These are phyloP conservation scores for Euphorbia pulcherrima DNA, from an alignment of 345 rosid genomes.

Conservation along the genomic window DNA sequence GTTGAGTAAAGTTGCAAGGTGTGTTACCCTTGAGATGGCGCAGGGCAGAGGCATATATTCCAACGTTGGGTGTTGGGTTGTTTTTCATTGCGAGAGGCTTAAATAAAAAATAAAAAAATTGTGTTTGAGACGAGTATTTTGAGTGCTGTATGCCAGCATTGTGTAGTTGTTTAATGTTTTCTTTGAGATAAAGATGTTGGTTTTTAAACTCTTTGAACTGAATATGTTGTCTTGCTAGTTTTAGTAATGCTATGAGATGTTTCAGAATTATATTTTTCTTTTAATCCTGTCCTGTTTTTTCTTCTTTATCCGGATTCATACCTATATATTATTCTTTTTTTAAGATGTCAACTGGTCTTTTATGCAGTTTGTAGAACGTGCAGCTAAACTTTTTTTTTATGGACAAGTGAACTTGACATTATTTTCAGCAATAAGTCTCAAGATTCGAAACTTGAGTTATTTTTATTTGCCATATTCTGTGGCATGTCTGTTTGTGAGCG, in stretches of 20 bases:
- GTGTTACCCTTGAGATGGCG: background rate
- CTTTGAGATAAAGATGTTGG: background rate
- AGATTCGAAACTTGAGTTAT: no score
- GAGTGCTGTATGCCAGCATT: background rate
- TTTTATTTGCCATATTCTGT: no score
- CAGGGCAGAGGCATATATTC: no score
- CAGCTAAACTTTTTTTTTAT: no score
- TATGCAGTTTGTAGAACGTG: no score
- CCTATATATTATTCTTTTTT: no score
- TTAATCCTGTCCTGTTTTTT: background rate
- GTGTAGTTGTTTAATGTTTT: background rate
- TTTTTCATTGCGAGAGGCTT: background rate
- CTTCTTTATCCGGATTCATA: no score
- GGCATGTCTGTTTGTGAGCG: no score
- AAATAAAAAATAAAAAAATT: conserved; percentile 10
- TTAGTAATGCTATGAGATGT: background rate
- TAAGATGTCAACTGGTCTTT: no score
- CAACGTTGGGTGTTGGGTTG: background rate
- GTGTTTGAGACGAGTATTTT: background rate
- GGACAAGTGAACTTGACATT: no score
- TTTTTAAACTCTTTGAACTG: background rate
- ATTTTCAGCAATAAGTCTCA: no score
- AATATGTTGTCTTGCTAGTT: conserved; percentile 7
- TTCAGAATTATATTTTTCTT: background rate
- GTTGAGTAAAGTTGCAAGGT: background rate